Evolutionary conservation across 805 yeast species (phyloP), one percentile per base, ranked within the genome.

Genomic region (Zygosaccharomyces bailii): DNA sequence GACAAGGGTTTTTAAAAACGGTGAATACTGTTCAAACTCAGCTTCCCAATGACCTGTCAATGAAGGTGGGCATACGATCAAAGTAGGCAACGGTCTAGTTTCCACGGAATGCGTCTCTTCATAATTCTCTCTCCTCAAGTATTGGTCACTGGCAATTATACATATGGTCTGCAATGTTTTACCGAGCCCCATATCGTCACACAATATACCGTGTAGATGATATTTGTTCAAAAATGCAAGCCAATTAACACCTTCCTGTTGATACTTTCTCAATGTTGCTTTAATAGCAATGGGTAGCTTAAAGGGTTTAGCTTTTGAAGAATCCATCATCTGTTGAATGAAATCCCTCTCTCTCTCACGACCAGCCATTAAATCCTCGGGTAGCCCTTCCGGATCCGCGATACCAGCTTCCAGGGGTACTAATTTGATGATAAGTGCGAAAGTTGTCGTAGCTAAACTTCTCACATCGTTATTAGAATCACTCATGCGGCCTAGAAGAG

Each of bases 151-250:
- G 0, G 99, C 86, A 43, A 93, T 89, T 53, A 95, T 91, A 68
- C 99, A 93, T 59, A 93, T 90, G 0, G 99, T 90, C 66, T 93
- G 99, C 48, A 93, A 73, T 0, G 99, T 93, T 63, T 93, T 93
- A 42, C 99, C 99, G 23, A 93, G 74, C 5, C 99, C 99, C 99
- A 93, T 93, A 79, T 93, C 99, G 64, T 93, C 99, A 79, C 99
- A 93, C 39, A 93, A 72, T 58, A 93, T 91, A 43, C 99, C 99
- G 68, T 93, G 99, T 42, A 93, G 71, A 64, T 91, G 96, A 61
- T 93, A 93, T 58, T 86, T 86, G 69, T 93, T 93, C 58, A 93
- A 74, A 60, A 93, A 93, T 6, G 96, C 96, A 43, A 93, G 73
- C 99, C 99, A 93, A 63, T 91, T 93, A 30, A 93, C 95, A 66